These are phyloP conservation scores for Talaromyces sp. DNA, from an alignment of 2,329 filamentous ascomycete genomes.

Conservation along the genomic window DNA sequence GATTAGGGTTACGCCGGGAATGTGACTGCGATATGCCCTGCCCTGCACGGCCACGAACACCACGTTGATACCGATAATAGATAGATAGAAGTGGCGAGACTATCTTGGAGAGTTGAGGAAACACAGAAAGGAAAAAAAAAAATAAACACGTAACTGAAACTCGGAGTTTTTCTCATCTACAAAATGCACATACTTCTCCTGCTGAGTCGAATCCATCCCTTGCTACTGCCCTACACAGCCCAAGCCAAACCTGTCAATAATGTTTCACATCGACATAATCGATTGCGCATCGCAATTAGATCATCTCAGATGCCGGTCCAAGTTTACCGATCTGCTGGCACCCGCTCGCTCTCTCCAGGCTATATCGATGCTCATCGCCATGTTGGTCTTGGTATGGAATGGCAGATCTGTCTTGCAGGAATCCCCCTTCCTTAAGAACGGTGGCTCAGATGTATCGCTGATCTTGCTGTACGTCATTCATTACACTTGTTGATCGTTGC, in stretches of 20 bases:
- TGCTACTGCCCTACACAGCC: background rate
- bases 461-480: background rate
- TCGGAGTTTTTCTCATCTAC: background rate
- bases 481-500: background rate
- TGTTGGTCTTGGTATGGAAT: conserved; percentile 9
- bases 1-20: conserved; percentile 8
- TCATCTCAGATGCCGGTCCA: background rate
- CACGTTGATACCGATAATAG: background rate
- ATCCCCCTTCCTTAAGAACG: background rate
- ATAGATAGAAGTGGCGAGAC: background rate
- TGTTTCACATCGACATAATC: background rate
- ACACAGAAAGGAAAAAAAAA: background rate
- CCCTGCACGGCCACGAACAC: background rate
- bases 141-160: background rate
- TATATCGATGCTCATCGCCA: background rate
- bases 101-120: background rate
- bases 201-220: background rate
- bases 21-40: background rate
- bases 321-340: background rate
- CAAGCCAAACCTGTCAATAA: background rate
- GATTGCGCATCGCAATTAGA: background rate
- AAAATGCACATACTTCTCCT: background rate
- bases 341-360: background rate
- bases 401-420: background rate
- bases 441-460: background rate